Evolutionary conservation across 306 rosid genomes (phyloP).

Genomic region (Gastrolobium villosum): DNA sequence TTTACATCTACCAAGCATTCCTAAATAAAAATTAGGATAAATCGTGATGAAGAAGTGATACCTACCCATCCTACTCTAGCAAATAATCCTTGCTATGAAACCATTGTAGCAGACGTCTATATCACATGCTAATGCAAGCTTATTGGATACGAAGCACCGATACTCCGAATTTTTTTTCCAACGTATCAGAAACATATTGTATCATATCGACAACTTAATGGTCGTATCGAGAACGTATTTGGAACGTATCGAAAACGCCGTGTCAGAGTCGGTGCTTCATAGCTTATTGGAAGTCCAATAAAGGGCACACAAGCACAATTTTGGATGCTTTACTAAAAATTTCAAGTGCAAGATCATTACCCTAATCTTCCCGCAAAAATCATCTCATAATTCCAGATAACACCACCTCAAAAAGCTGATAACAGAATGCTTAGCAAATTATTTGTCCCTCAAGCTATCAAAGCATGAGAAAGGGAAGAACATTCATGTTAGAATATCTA

Average conservation of each 20-base stretch:
- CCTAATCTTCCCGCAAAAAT: conserved; percentile 25
- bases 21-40: background rate
- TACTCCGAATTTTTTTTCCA: too few species aligned
- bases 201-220: too few species aligned
- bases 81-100: background rate
- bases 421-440: conserved; percentile 3
- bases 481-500: background rate
- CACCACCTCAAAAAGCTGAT: background rate
- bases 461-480: conserved; percentile 5
- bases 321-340: conserved; percentile 7
- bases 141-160: too few species aligned
- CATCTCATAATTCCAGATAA: conserved; percentile 10
- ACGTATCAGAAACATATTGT: too few species aligned
- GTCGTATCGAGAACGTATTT: too few species aligned
- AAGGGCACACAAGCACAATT: background rate
- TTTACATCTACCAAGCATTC: conserved; percentile 11
- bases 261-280: too few species aligned
- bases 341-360: conserved; percentile 9
- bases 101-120: conserved; percentile 3
- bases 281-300: conserved; percentile 9
- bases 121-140: conserved; percentile 16
- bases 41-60: conserved; percentile 12
- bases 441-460: conserved; percentile 5
- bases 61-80: conserved; percentile 25
- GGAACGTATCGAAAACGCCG: too few species aligned